Evolutionary conservation across 2,329 filamentous ascomycete genomes (phyloP).

Genomic region (Arthrobotrys megalospora): DNA sequence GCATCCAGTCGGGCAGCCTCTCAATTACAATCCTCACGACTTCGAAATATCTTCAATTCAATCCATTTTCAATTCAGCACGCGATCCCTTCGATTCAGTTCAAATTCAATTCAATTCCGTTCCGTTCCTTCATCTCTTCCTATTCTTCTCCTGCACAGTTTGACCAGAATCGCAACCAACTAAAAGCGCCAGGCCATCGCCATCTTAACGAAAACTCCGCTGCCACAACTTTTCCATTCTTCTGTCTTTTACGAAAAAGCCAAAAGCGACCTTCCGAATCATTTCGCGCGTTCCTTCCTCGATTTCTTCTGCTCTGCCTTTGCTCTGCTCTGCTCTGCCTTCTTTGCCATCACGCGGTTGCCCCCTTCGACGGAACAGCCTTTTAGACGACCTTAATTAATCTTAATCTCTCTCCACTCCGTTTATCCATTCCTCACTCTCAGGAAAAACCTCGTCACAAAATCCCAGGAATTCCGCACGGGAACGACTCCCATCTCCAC

Average conservation of each 20-base stretch:
- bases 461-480: background rate
- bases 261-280: background rate
- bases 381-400: slow-evolving; percentile 6
- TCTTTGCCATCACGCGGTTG: slow-evolving; percentile 13
- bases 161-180: background rate
- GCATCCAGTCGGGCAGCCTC: background rate
- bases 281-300: slow-evolving; percentile 2
- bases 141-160: slow-evolving; percentile 18
- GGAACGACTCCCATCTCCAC: slow-evolving; percentile 9
- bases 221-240: background rate
- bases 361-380: slow-evolving; percentile 15
- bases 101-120: background rate
- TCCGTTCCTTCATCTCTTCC: slow-evolving; percentile 9
- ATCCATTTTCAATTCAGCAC: background rate
- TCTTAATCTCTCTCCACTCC: slow-evolving; percentile 19
- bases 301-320: background rate
- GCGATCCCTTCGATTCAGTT: too few species aligned
- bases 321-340: background rate
- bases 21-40: slow-evolving; percentile 3
- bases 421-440: slow-evolving; percentile 21
- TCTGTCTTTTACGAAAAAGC: background rate
- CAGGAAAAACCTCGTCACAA: background rate
- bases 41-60: background rate
- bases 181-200: slow-evolving; percentile 4
- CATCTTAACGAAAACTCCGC: background rate